Evolutionary conservation across 805 yeast genomes (phyloP).

Genomic region (Saccharomycopsis schoenii): DNA sequence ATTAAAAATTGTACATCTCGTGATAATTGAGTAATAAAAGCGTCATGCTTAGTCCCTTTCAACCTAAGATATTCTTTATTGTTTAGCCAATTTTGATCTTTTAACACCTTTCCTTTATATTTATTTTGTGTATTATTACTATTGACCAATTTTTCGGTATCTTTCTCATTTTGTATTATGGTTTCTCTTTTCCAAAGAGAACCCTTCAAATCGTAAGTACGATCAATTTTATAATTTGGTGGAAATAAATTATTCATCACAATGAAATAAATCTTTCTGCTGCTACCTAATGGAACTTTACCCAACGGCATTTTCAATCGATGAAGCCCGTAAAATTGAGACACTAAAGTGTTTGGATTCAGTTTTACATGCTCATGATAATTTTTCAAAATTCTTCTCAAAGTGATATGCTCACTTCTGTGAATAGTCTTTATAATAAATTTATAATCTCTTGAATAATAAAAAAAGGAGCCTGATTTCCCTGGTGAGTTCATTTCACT

Average conservation of each 20-base stretch:
- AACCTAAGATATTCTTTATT: constrained; percentile 52
- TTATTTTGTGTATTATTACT: background rate
- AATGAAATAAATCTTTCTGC: constrained; percentile 78
- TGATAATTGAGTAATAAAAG: constrained; percentile 59
- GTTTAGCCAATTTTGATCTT: constrained; percentile 85
- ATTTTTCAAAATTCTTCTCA: constrained; percentile 60
- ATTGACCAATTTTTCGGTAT: constrained; percentile 43
- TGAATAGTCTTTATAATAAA: constrained; percentile 95
- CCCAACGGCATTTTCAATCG: constrained; percentile 81
- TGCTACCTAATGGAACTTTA: constrained; percentile 21
- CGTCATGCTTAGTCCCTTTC: constrained; percentile 58
- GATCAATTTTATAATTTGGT: constrained; percentile 77
- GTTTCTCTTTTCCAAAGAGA: constrained; percentile 76
- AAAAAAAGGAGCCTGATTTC: constrained; percentile 92
- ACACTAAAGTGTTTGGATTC: constrained; percentile 80
- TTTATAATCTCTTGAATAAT: constrained; percentile 86
- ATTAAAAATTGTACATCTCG: constrained; percentile 67
- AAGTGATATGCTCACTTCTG: constrained; percentile 81
- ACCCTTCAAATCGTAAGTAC: constrained; percentile 87
- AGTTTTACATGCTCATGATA: constrained; percentile 72
- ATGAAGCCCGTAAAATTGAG: constrained; percentile 96
- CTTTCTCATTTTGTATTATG: constrained; percentile 27
- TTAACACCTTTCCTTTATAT: constrained; percentile 36
- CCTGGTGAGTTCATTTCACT: constrained; percentile 95
- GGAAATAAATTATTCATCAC: constrained; percentile 98